phyloP scores from a whole-genome alignment of 164 flowering plant genomes.

The Cinnamomum chago region DNA sequence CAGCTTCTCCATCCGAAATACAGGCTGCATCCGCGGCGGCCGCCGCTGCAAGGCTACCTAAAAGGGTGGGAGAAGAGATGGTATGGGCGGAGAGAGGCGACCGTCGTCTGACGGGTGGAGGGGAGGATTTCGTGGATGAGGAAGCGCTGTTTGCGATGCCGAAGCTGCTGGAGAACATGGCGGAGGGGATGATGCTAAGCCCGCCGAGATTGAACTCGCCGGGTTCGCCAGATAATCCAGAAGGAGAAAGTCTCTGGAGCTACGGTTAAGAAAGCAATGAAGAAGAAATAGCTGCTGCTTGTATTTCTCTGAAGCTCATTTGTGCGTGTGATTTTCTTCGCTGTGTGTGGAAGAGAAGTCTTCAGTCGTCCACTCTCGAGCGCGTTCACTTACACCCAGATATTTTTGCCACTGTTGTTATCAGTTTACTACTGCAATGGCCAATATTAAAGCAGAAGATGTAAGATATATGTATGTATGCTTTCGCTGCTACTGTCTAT shows the following conservation, averaged over 20 bases:
- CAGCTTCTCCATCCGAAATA: conserved; percentile 45
- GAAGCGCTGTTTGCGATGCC: conserved; percentile 55
- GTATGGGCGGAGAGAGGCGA: not conserved
- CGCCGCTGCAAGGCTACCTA: conserved; percentile 25
- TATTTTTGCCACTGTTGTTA: too few relatives aligned
- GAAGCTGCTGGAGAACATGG: conserved; percentile 45
- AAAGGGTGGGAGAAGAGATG: not conserved
- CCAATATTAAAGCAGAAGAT: too few relatives aligned
- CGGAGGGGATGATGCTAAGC: conserved; percentile 56
- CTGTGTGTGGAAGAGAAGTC: too few relatives aligned
- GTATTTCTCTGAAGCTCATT: too few relatives aligned
- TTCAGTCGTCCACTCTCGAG: too few relatives aligned
- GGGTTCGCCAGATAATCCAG: conserved; percentile 28
- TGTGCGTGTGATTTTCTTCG: too few relatives aligned
- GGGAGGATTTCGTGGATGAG: conserved; percentile 37
- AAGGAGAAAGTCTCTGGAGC: conserved; percentile 36
- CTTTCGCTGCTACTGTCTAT: too few relatives aligned
- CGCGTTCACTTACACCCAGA: too few relatives aligned
- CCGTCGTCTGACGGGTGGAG: not conserved
- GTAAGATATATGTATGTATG: too few relatives aligned
- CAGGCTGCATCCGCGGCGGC: conserved; percentile 39
- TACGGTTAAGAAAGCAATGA: conserved; percentile 4
- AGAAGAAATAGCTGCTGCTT: not conserved
- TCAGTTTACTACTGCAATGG: too few relatives aligned
- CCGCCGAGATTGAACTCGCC: conserved; percentile 43